Evolutionary conservation across 2,329 filamentous ascomycete genomes (phyloP).

Genomic region (Torrubiellomyces zombiae): DNA sequence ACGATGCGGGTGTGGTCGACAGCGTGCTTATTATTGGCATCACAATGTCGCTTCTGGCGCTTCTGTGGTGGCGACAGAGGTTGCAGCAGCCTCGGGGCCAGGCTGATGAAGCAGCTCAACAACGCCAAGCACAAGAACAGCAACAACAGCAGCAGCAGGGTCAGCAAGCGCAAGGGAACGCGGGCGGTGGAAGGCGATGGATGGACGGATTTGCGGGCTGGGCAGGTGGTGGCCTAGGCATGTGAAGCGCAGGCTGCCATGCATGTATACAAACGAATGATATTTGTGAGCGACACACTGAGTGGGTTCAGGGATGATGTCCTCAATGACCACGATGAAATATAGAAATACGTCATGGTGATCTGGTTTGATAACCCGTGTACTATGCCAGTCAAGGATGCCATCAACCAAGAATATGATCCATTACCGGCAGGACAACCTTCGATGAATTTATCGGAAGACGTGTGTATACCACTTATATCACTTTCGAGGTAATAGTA

Average conservation of each 20-base stretch:
- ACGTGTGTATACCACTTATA: too few species aligned
- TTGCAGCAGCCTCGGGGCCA: slow-evolving; percentile 40
- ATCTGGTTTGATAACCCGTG: too few species aligned
- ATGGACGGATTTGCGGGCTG: slow-evolving; percentile 18
- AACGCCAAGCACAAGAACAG: slow-evolving; percentile 14
- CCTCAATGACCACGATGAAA: too few species aligned
- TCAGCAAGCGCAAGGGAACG: slow-evolving; percentile 1
- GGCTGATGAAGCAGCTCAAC: slow-evolving; percentile 15
- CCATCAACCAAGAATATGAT: too few species aligned
- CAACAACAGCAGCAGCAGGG: slow-evolving; percentile 10
- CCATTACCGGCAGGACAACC: too few species aligned
- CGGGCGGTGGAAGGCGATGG: slow-evolving; percentile 1
- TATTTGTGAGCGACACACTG: too few species aligned
- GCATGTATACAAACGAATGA: slow-evolving; percentile 5
- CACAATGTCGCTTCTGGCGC: slow-evolving; percentile 53
- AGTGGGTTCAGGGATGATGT: too few species aligned
- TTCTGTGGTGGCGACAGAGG: slow-evolving; percentile 69
- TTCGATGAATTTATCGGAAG: too few species aligned
- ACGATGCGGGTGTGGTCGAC: slow-evolving; percentile 69
- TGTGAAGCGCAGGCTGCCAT: slow-evolving; percentile 9
- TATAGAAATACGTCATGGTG: too few species aligned
- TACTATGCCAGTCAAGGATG: too few species aligned
- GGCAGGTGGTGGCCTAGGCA: slow-evolving; percentile 19
- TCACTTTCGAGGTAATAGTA: too few species aligned
- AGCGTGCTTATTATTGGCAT: slow-evolving; percentile 70